Base-by-base conservation (phyloP, 176 grass and related monocot species). In the Otatea glauca region DNA sequence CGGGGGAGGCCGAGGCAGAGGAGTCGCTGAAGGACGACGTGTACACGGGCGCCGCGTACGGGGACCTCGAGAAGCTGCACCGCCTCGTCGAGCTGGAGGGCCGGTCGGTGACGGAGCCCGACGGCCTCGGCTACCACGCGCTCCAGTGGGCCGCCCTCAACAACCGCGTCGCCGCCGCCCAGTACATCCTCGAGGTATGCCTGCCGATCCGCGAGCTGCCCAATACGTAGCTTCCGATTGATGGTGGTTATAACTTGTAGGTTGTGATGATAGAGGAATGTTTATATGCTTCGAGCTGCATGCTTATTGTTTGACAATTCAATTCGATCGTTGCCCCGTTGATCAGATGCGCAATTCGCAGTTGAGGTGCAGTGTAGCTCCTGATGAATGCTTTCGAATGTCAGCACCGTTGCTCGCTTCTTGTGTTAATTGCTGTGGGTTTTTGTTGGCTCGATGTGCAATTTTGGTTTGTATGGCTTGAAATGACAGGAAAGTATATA, bases 41-140 rank as follows among this genome's bases (percentile, higher is more conserved):
- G 80, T 98, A 93, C 91, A 98, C 96, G 8, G 96, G 89, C 27
- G 93, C 96, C 21, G 96, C 96, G 23, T 98, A 98, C 75, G 96
- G 96, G 58, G 96, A 98, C 93, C 86, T 98, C 83, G 96, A 98
- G 96, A 98, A 95, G 87, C 96, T 98, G 58, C 96, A 95, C 89
- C 65, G 89, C 77, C 89, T 98, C 35, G 96, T 98, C 72, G 93
- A 92, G 87, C 87, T 2, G 38, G 96, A 98, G 85, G 93, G 93
- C 39, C 83, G 77, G 17, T 81, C 91, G 16, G 93, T 98, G 7
- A 42, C 50, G 16, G 88, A 87, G 12, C 87, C 85, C 49, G 96
- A 98, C 74, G 96, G 79, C 66, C 84, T 76, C 5, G 96, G 96
- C 0, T 95, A 98, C 89, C 76, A 95, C 76, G 96, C 91, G 24